Evolutionary conservation across 257 asterid species (phyloP), one percentile per base, ranked within the genome.

Genomic region (Leptodermis oblonga): DNA sequence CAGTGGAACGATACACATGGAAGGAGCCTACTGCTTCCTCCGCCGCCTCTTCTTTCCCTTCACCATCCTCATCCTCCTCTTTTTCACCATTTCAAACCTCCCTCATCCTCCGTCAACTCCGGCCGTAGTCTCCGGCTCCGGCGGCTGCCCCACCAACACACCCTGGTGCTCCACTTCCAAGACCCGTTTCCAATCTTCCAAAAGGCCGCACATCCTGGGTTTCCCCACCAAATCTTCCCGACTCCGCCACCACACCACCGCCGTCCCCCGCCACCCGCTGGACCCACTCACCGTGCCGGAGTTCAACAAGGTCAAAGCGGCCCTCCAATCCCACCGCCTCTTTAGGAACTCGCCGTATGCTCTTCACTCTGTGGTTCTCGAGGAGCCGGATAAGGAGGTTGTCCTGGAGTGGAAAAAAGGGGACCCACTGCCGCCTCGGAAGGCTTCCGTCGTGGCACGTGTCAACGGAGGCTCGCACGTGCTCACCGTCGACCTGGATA

Each of bases 371-470:
- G 84, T 90, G 0, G 92, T 70, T 30, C 89, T 92, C 33, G 87
- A 86, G 9, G 98, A 92, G 81, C 96, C 97, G 39, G 85, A 76
- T 41, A 92, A 92, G 81, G 48, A 69, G 30, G 66, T 53, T 46
- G 97, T 90, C 68, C 71, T 84, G 62, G 65, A 39, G 4, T 92
- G 98, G 98, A 68, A 54, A 56, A 90, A 78, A 48, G 96, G 92
- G 1, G 81, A 80, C 23, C 76, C 83, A 0, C 87, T 90, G 14
- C 90, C 93, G 14, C 79, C 85, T 54, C 67, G 98, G 67, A 78
- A 78, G 80, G 98, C 97, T 20, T 68, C 89, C n/a, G 96, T 92
- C 7, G 70, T 92, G 45, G 97, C 94, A 46, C 98, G 96, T 72
- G 95, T 71, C 0, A 67, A 55, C 0, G 90, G 89, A 7, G 81